Base-by-base conservation (phyloP, 805 yeast species). In the Saccharomyces jurei region DNA sequence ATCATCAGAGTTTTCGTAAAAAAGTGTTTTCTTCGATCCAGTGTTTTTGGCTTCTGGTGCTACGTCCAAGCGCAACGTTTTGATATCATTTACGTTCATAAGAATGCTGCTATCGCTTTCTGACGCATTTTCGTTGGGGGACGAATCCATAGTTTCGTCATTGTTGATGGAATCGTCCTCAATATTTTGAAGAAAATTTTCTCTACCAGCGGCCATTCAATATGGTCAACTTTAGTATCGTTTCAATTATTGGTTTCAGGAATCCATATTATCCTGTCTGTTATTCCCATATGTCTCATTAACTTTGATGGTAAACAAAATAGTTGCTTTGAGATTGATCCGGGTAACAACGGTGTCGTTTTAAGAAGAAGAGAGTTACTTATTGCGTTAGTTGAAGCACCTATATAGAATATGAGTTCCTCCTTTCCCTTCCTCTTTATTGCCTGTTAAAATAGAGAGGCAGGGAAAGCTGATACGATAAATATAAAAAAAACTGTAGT, bases 1-100 rank as follows among this genome's bases (percentile, higher is more conserved):
- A 11, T 53, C 60, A 29, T 58, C 57, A n/a, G 54, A 57, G 6
- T 50, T 58, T 30, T 30, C 50, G 41, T 54, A 58, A 36, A 58
- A 58, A n/a, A 58, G 48, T 29, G 54, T 50, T 26, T 47, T 55
- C 53, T 51, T 49, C 22, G 48, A 51, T 21, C 27, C 14, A 14
- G 47, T 21, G 29, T 9, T 41, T 22, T 31, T 22, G 25, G 54
- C 29, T 14, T 48, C 50, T 25, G 58, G 53, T 22, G 50, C 46
- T 3, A 36, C 51, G 51, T 60, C 63, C 21, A 60, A 36, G 29
- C 63, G 53, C 27, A 60, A 51, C 10, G 60, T 56, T 6, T 48
- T 54, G 21, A 57, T 56, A 48, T 58, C 54, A 32, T 52, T 56
- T 9, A 52, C 53, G 28, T 55, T 56, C 29, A 58, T 53, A 11